Percentiles rank a stretch among this genome's conserved stretches.
Evolutionary conservation across 139 green algal genomes (phyloP).

Genomic region (Chlorella sp.): DNA sequence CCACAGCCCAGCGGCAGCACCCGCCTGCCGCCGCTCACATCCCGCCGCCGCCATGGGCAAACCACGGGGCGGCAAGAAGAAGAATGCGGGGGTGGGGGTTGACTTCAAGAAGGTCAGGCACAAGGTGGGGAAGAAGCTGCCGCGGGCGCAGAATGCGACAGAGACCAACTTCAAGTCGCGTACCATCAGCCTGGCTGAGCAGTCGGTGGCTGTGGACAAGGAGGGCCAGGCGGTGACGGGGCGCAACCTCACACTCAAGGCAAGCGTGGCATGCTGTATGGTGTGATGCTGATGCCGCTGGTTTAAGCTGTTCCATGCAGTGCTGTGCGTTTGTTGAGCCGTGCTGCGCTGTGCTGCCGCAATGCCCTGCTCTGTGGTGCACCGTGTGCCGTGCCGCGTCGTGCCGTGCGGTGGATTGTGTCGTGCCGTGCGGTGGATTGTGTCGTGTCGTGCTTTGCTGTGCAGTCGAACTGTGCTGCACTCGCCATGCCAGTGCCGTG

Average conservation of each 20-base stretch:
- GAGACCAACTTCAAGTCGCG: slow-evolving; percentile 73
- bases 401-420: too few species aligned
- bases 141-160: slow-evolving; percentile 83
- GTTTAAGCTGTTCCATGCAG: too few species aligned
- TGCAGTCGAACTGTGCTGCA: too few species aligned
- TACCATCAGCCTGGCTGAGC: slow-evolving; percentile 77
- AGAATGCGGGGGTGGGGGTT: slow-evolving; percentile 81
- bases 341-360: too few species aligned
- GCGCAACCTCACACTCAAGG: slow-evolving; percentile 84
- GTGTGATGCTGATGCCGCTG: too few species aligned
- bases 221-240: slow-evolving; percentile 70
- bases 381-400: too few species aligned
- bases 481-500: too few species aligned
- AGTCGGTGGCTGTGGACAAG: slow-evolving; percentile 69
- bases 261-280: slow-evolving; percentile 17
- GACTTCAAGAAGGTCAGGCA: slow-evolving; percentile 89
- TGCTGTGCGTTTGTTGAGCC: too few species aligned
- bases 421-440: too few species aligned
- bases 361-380: too few species aligned
- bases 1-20: too few species aligned
- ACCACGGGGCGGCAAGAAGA: slow-evolving; percentile 56
- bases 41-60: slow-evolving; percentile 46
- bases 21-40: not conserved
- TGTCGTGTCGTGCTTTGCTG: too few species aligned
- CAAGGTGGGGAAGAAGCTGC: slow-evolving; percentile 87